Conservation (phyloP, 2,329 filamentous ascomycete genomes). For the Phyllosticta citriasiana region DNA sequence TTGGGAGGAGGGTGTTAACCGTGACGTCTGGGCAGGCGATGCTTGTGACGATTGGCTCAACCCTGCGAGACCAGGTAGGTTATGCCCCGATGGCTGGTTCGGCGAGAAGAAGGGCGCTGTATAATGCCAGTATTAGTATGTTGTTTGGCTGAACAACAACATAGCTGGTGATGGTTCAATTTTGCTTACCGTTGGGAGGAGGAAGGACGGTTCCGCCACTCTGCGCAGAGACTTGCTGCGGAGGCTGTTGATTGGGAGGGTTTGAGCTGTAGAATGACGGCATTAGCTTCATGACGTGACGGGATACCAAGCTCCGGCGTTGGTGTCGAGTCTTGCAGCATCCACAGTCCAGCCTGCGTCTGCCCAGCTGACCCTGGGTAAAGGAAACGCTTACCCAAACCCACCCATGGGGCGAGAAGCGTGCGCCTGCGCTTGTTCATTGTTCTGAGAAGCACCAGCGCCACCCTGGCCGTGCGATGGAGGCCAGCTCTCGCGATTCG, state of each 20-base stretch:
- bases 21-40: constrained; percentile 27
- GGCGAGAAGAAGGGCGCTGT: constrained; percentile 31
- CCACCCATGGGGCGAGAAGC: constrained; percentile 23
- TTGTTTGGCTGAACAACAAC: background rate
- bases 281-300: background rate
- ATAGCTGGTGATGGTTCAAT: background rate
- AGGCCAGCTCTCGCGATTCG: constrained; percentile 32
- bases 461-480: constrained; percentile 37
- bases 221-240: constrained; percentile 27
- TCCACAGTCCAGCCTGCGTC: background rate
- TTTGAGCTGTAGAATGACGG: constrained; percentile 17
- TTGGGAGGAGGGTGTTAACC: constrained; percentile 24
- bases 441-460: constrained; percentile 37
- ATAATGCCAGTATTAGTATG: background rate
- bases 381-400: constrained; percentile 21
- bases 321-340: background rate
- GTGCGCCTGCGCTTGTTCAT: constrained; percentile 25
- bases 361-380: background rate
- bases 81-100: constrained; percentile 31
- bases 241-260: constrained; percentile 21
- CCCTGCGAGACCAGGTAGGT: constrained; percentile 34
- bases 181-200: constrained; percentile 27
- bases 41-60: constrained; percentile 35
- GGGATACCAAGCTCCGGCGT: background rate
- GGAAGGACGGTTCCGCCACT: constrained; percentile 28